Evolutionary conservation across 148 eudicot species (phyloP).

Genomic region (Silene uniflora): DNA sequence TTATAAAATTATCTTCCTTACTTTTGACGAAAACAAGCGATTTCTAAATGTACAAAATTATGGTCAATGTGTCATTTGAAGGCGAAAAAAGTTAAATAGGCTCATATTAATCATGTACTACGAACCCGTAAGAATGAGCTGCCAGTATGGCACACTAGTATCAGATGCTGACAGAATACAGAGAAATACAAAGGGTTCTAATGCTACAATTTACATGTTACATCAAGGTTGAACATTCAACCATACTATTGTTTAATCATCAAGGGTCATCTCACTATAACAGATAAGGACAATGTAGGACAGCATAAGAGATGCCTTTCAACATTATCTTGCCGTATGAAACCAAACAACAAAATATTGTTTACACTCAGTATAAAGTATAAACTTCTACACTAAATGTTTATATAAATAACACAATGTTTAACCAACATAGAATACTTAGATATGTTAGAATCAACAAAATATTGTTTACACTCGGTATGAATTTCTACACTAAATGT

Average conservation of each 20-base stretch:
- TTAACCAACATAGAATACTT: not conserved
- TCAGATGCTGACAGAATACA: conserved; percentile 4
- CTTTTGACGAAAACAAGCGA: too few species aligned
- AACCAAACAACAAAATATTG: not conserved
- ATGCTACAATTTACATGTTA: conserved; percentile 7
- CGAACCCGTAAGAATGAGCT: not conserved
- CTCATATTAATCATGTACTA: not conserved
- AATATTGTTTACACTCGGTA: too few species aligned
- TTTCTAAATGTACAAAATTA: too few species aligned
- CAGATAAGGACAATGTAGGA: not conserved
- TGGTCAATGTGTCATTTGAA: too few species aligned
- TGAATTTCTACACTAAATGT: too few species aligned
- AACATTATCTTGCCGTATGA: conserved; percentile 1
- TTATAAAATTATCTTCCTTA: too few species aligned
- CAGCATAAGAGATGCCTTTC: not conserved
- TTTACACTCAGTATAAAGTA: not conserved
- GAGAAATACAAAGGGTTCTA: not conserved
- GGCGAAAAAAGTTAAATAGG: too few species aligned
- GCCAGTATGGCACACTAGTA: not conserved
- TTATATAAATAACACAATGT: not conserved
- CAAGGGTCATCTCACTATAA: not conserved
- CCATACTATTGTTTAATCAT: not conserved
- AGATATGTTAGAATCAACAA: too few species aligned
- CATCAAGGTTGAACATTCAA: conserved; percentile 3
- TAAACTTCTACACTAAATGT: not conserved